Conservation (phyloP, 805 yeast genomes). For the Candida tallmaniae region DNA sequence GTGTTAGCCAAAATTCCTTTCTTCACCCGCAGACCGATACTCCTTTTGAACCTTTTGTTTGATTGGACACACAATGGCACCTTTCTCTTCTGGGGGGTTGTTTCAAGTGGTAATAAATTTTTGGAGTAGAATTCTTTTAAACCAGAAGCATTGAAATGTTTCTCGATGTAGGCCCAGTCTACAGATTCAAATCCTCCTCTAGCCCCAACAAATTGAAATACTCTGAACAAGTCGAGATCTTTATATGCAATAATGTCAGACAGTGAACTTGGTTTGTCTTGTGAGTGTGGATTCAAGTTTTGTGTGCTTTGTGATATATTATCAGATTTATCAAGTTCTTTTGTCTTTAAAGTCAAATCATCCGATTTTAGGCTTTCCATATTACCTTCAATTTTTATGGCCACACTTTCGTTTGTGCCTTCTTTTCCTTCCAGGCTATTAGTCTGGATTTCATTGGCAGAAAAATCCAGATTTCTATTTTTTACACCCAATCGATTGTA, state of each 20-base stretch:
- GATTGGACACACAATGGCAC: conserved; percentile 45
- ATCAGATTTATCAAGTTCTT: too few species aligned
- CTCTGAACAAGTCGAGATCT: conserved; percentile 3
- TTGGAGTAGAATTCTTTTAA: not conserved
- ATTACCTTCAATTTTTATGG: too few species aligned
- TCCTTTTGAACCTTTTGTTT: conserved; percentile 40
- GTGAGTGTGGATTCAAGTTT: too few species aligned
- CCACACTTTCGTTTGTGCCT: too few species aligned
- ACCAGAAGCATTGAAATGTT: conserved; percentile 1
- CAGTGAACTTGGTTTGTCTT: too few species aligned
- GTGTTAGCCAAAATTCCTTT: conserved; percentile 48
- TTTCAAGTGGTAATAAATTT: not conserved
- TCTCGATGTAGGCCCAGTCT: conserved; percentile 1
- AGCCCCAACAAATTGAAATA: conserved; percentile 5
- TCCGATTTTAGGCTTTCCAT: too few species aligned
- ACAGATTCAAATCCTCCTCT: conserved; percentile 1
- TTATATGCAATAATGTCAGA: too few species aligned
- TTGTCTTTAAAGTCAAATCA: too few species aligned
- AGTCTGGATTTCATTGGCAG: too few species aligned
- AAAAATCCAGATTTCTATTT: too few species aligned
- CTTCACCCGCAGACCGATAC: conserved; percentile 39
- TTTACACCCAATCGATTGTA: conserved; percentile 1
- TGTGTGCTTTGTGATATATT: too few species aligned
- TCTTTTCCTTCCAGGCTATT: too few species aligned
- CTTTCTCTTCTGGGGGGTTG: not conserved